These are phyloP conservation scores for Scenedesmus sp. DNA, from an alignment of 163 green algal genomes.

Conservation along the genomic window DNA sequence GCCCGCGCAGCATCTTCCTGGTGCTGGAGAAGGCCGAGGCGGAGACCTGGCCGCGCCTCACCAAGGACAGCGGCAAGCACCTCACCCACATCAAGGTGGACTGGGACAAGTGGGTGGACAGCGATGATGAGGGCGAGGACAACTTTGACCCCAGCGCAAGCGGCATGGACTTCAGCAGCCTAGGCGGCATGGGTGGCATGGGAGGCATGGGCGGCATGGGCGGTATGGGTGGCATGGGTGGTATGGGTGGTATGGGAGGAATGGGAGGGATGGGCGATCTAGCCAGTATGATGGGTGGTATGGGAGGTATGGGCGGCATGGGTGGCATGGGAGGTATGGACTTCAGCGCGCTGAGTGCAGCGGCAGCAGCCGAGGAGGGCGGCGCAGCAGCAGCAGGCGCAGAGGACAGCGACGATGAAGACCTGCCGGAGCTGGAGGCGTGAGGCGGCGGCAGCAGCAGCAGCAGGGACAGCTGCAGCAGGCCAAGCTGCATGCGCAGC, in stretches of 20 bases:
- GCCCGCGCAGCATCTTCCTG: conserved; percentile 72
- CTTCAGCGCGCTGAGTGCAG: conserved; percentile 57
- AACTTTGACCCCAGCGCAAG: conserved; percentile 56
- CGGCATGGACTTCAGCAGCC: conserved; percentile 67
- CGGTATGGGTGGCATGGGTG: conserved; percentile 57
- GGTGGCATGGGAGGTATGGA: conserved; percentile 51
- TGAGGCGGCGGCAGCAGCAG: background rate
- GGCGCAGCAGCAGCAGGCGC: conserved; percentile 62
- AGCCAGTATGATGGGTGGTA: conserved; percentile 4
- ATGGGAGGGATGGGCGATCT: conserved; percentile 48
- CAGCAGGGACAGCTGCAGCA: conserved; percentile 2
- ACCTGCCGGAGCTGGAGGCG: conserved; percentile 65
- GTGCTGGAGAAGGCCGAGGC: conserved; percentile 81
- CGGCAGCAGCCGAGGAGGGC: conserved; percentile 56
- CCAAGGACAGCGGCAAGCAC: conserved; percentile 74
- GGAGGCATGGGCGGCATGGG: conserved; percentile 62
- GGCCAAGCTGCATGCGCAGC: background rate
- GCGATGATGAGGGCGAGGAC: conserved; percentile 85
- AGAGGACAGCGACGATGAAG: conserved; percentile 71
- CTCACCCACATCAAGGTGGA: conserved; percentile 80
- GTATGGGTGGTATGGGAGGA: conserved; percentile 43
- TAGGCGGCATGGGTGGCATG: conserved; percentile 62
- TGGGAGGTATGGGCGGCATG: conserved; percentile 37
- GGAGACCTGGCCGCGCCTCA: conserved; percentile 84
- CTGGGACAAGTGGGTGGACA: conserved; percentile 87